Percentiles rank a stretch among this genome's conserved stretches.
Conservation (phyloP, 345 rosid genomes). For the Bruguiera parviflora region DNA sequence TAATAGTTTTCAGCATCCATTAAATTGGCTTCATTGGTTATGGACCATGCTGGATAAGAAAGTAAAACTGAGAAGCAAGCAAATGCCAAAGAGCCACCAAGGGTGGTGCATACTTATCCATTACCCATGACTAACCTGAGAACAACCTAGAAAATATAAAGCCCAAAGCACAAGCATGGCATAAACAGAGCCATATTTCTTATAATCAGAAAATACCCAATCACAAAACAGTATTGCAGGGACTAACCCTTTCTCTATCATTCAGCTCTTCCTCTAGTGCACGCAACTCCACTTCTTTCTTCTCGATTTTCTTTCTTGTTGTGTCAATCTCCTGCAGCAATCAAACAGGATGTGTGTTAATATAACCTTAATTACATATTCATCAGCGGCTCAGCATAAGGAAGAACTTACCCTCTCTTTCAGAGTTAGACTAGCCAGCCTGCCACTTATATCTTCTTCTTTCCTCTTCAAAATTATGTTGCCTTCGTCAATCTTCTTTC, state of each 20-base stretch:
- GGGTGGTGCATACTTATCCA: no score
- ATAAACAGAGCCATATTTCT: no score
- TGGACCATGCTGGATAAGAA: no score
- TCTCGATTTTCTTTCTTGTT: conserved; percentile 53
- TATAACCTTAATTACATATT: neutral
- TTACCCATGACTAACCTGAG: no score
- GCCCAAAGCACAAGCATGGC: no score
- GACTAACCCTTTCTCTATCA: conserved; percentile 74
- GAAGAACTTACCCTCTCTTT: conserved; percentile 62
- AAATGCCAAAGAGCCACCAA: no score
- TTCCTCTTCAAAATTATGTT: conserved; percentile 49
- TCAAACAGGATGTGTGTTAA: neutral
- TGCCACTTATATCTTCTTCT: conserved; percentile 66
- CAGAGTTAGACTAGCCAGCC: conserved; percentile 51
- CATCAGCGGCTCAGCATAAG: neutral
- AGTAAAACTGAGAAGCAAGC: no score
- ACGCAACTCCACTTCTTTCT: conserved; percentile 58
- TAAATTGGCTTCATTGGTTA: no score
- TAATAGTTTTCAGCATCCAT: no score
- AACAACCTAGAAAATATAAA: no score
- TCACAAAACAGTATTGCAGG: conserved; percentile 4
- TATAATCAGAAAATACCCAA: neutral
- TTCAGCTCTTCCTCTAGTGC: conserved; percentile 67
- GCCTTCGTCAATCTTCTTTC: conserved; percentile 66
- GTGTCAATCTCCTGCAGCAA: conserved; percentile 56